phyloP scores from a whole-genome alignment of 257 asterid genomes.

The Solanum pimpinellifolium region DNA sequence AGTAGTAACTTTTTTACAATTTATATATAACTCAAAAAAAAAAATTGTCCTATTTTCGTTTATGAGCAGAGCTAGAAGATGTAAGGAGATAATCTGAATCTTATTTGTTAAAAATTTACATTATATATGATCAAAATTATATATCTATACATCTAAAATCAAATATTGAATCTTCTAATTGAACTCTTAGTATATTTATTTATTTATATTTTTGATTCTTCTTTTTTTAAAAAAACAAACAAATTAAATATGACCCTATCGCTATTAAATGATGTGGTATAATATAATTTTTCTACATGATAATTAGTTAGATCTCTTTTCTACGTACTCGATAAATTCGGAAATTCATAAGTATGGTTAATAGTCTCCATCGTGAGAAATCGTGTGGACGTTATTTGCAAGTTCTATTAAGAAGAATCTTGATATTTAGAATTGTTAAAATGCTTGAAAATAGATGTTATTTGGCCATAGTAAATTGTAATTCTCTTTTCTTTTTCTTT shows the following conservation, averaged over 20 bases:
- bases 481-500: too few relatives aligned
- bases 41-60: neutral
- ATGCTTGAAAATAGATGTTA: neutral
- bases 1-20: too few relatives aligned
- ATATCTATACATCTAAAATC: too few relatives aligned
- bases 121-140: too few relatives aligned
- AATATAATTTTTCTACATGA: neutral
- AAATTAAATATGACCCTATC: too few relatives aligned
- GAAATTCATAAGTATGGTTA: neutral
- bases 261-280: too few relatives aligned
- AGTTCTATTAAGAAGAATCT: neutral
- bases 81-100: too few relatives aligned
- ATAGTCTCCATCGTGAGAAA: neutral
- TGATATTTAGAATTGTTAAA: neutral
- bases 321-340: neutral
- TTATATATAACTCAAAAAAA: neutral
- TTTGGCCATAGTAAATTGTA: neutral
- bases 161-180: too few relatives aligned
- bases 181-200: too few relatives aligned
- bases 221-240: too few relatives aligned
- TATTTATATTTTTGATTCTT: too few relatives aligned
- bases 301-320: neutral
- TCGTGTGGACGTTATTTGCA: neutral
- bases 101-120: too few relatives aligned
- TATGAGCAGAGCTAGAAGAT: neutral